These are phyloP conservation scores for Psidium guajava DNA, from an alignment of 345 rosid species.

Conservation along the genomic window DNA sequence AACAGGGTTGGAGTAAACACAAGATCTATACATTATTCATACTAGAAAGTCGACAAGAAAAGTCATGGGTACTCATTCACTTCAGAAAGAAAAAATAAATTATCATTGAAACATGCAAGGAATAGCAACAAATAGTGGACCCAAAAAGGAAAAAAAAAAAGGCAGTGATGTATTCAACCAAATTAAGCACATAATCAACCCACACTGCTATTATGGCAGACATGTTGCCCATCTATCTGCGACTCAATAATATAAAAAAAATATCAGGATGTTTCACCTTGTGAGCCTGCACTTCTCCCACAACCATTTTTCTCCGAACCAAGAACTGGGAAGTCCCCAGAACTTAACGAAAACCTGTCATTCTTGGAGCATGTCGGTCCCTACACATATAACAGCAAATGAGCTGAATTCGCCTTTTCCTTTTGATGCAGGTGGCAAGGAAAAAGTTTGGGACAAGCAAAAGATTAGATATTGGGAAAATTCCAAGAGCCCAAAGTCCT, in stretches of 20 bases:
- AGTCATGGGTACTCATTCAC: neutral
- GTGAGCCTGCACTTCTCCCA: constrained; percentile 38
- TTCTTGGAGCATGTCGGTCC: constrained; percentile 49
- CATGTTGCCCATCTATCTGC: neutral
- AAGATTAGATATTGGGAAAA: neutral
- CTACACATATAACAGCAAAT: constrained; percentile 31
- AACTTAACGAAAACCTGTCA: constrained; percentile 71
- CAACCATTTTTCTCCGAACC: constrained; percentile 70
- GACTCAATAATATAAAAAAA: neutral
- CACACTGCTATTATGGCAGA: neutral
- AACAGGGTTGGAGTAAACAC: neutral
- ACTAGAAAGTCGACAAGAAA: neutral
- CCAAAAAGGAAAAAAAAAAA: neutral
- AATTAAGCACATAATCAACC: neutral
- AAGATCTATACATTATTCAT: neutral
- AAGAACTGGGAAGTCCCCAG: constrained; percentile 95
- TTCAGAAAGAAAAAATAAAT: neutral
- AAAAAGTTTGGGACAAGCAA: neutral
- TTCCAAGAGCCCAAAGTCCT: no score
- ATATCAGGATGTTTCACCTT: constrained; percentile 31
- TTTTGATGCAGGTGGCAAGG: neutral
- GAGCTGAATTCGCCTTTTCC: neutral
- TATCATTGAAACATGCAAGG: neutral
- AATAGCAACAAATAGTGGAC: neutral
- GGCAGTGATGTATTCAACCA: neutral